Percentiles rank a stretch among this genome's conserved stretches.
phyloP scores from a whole-genome alignment of 495 filamentous ascomycete genomes.

The Aspergillus haitiensis region DNA sequence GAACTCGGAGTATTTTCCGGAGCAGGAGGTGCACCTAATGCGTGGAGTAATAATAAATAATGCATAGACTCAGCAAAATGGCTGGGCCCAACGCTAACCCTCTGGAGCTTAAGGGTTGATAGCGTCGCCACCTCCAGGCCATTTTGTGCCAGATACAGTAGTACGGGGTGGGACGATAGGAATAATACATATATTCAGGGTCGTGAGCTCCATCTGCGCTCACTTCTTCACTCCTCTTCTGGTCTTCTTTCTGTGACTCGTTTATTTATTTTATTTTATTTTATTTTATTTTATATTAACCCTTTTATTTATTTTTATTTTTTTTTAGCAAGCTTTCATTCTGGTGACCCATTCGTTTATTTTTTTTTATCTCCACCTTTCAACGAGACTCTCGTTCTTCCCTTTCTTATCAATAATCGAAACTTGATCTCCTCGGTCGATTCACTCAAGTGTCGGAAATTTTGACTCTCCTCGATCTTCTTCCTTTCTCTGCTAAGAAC shows the following conservation, averaged over 20 bases:
- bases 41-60: too few relatives aligned
- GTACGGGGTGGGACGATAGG: constrained; percentile 20
- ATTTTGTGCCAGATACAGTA: constrained; percentile 18
- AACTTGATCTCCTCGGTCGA: constrained; percentile 1
- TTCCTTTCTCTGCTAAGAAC: background rate
- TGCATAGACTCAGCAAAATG: background rate
- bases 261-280: background rate
- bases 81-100: constrained; percentile 13
- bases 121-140: constrained; percentile 30
- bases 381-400: constrained; percentile 3
- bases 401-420: constrained; percentile 2
- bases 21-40: background rate
- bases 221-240: constrained; percentile 15
- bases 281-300: constrained; percentile 3
- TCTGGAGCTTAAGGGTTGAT: constrained; percentile 24
- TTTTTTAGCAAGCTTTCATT: background rate
- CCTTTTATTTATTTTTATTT: background rate
- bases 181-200: constrained; percentile 23
- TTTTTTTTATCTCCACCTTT: constrained; percentile 10
- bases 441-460: constrained; percentile 6
- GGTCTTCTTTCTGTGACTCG: constrained; percentile 4
- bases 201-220: constrained; percentile 14
- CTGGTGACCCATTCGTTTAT: constrained; percentile 9
- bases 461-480: constrained; percentile 2
- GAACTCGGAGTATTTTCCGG: constrained; percentile 14